Conservation (phyloP, 2,329 filamentous ascomycete species). For the Periconia digitata region DNA sequence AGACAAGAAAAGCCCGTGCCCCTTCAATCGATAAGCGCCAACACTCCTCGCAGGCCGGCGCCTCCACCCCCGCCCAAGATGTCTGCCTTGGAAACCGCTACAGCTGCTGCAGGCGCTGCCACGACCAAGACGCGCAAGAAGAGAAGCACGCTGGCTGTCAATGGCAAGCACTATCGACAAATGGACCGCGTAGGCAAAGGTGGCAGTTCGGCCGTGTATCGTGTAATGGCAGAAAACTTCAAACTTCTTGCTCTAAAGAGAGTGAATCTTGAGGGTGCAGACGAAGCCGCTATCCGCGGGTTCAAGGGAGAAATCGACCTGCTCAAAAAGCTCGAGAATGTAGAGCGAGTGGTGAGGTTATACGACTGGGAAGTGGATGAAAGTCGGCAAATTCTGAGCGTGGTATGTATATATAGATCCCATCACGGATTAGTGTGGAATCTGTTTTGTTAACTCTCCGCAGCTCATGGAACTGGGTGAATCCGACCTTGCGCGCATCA, state of each 20-base stretch:
- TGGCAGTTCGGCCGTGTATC: conserved; percentile 91
- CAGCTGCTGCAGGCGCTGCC: conserved; percentile 76
- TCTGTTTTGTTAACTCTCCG: conserved; percentile 8
- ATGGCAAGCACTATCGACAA: conserved; percentile 86
- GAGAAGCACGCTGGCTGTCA: conserved; percentile 81
- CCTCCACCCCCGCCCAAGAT: conserved; percentile 89
- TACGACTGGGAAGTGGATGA: conserved; percentile 94
- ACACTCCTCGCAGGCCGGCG: conserved; percentile 77
- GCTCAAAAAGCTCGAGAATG: conserved; percentile 75
- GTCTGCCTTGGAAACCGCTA: conserved; percentile 91
- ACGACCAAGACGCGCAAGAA: conserved; percentile 76
- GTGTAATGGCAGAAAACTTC: conserved; percentile 95
- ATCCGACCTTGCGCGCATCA: conserved; percentile 83
- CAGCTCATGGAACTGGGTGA: conserved; percentile 98
- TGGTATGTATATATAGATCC: conserved; percentile 59
- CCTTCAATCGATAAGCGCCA: conserved; percentile 59
- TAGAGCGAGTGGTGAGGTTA: conserved; percentile 86
- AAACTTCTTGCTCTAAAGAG: conserved; percentile 93
- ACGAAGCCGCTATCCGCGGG: conserved; percentile 78
- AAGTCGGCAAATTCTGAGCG: conserved; percentile 82
- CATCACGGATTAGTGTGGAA: neutral
- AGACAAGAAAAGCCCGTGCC: conserved; percentile 48
- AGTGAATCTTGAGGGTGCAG: conserved; percentile 86
- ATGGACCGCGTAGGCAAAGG: conserved; percentile 90
- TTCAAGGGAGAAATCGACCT: conserved; percentile 97